These are phyloP conservation scores for Brasilioporus rufonigricans DNA, from an alignment of 768 basidiomycete genomes.

Conservation along the genomic window DNA sequence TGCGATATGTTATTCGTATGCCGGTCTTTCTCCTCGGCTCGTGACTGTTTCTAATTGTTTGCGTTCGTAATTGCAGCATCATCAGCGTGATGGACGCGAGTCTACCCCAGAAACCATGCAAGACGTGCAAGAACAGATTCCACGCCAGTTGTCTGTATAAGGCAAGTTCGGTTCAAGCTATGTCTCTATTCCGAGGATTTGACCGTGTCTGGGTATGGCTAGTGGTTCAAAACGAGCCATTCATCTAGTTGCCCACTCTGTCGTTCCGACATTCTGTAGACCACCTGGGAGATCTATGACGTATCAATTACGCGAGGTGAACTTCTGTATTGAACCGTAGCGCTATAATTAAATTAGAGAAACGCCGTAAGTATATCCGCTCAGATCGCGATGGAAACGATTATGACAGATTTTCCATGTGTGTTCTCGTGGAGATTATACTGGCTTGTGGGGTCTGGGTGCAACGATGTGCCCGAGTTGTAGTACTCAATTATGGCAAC, in stretches of 20 bases:
- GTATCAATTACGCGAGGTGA: background rate
- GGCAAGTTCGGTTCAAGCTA: conserved; percentile 37
- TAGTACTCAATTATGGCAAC: no score
- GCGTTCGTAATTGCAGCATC: conserved; percentile 49
- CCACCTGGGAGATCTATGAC: background rate
- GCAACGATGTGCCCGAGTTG: no score
- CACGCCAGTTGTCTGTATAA: conserved; percentile 92
- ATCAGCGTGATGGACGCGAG: conserved; percentile 87
- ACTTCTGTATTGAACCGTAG: background rate
- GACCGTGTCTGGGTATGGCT: conserved; percentile 1
- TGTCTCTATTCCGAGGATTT: background rate
- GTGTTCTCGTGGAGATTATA: no score
- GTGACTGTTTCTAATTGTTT: background rate
- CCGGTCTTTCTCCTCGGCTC: background rate
- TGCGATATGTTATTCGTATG: conserved; percentile 93
- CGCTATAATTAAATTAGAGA: background rate
- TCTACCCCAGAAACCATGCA: conserved; percentile 88
- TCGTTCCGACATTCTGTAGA: conserved; percentile 74
- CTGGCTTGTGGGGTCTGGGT: no score
- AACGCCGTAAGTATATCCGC: background rate
- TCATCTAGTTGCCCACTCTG: conserved; percentile 91
- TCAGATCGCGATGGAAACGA: background rate
- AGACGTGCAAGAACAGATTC: conserved; percentile 92
- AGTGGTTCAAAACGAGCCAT: conserved; percentile 92
- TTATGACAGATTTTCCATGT: no score